phyloP scores from a whole-genome alignment of 495 filamentous ascomycete genomes.

The Daldinia caldariorum region DNA sequence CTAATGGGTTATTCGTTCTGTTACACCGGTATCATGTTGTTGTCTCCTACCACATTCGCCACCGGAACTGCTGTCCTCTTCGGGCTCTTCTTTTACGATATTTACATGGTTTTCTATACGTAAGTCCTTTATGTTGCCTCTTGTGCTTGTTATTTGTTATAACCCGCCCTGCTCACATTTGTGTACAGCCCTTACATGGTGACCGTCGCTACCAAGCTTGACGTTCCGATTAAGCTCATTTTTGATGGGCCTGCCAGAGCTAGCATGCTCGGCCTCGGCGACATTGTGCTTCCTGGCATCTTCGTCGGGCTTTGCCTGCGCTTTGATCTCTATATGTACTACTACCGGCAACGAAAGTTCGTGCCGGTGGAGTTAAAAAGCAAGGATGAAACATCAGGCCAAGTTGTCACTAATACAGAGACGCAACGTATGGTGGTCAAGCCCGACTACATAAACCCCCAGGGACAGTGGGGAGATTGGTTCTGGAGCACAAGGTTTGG shows the following conservation, averaged over 20 bases:
- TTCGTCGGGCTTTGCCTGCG: constrained; percentile 88
- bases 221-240: constrained; percentile 92
- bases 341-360: constrained; percentile 61
- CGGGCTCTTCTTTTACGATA: constrained; percentile 92
- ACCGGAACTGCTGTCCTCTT: constrained; percentile 81
- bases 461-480: constrained; percentile 81
- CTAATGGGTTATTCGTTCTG: constrained; percentile 86
- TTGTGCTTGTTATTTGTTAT: background rate
- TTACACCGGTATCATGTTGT: constrained; percentile 80
- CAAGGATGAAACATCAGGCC: constrained; percentile 50
- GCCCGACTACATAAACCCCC: constrained; percentile 66
- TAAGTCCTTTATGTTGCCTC: constrained; percentile 46
- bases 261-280: constrained; percentile 91
- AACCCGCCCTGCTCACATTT: constrained; percentile 27
- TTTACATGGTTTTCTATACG: constrained; percentile 97
- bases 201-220: constrained; percentile 87
- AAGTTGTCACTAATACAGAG: constrained; percentile 44
- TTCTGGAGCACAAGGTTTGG: constrained; percentile 73
- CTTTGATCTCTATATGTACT: constrained; percentile 88
- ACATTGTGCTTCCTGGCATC: constrained; percentile 94
- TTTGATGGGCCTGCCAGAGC: constrained; percentile 76
- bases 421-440: constrained; percentile 56
- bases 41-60: constrained; percentile 90
- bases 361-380: constrained; percentile 51
- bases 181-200: constrained; percentile 81